Percentiles rank a stretch among this genome's conserved stretches.
Evolutionary conservation across 179 eudicot genomes (phyloP).

Genomic region (Drosera spatulata): DNA sequence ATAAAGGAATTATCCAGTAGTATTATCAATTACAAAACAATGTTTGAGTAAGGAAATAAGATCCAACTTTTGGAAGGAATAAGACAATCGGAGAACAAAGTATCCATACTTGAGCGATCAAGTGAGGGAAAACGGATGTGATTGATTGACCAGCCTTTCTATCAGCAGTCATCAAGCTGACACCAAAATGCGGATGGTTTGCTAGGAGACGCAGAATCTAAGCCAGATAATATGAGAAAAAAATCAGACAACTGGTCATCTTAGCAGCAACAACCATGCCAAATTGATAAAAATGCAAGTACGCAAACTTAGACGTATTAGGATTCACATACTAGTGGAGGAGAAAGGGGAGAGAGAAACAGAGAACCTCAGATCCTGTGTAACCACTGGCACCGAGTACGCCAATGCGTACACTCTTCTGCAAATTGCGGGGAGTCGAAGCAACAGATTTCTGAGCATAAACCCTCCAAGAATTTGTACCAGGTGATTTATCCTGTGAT

Average conservation of each 20-base stretch:
- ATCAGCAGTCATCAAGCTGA: slow-evolving; percentile 90
- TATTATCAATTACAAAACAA: too few relatives aligned
- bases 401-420: slow-evolving; percentile 52
- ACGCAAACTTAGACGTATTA: too few relatives aligned
- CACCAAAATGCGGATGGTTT: slow-evolving; percentile 67
- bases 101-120: slow-evolving; percentile 50
- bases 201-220: slow-evolving; percentile 83
- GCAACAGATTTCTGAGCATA: slow-evolving; percentile 28
- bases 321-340: too few relatives aligned
- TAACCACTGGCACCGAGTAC: slow-evolving; percentile 98
- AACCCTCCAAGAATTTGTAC: slow-evolving; percentile 16
- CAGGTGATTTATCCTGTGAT: slow-evolving; percentile 27
- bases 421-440: slow-evolving; percentile 28
- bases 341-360: too few relatives aligned
- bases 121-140: slow-evolving; percentile 88
- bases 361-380: slow-evolving; percentile 89
- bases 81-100: neutral
- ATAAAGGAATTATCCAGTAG: too few relatives aligned
- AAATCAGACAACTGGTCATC: too few relatives aligned
- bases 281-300: too few relatives aligned
- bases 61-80: neutral
- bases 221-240: slow-evolving; percentile 6
- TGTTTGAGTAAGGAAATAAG: too few relatives aligned
- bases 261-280: too few relatives aligned
- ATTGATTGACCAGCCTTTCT: slow-evolving; percentile 93